These are phyloP conservation scores for Rhododendron simsii DNA, from an alignment of 148 eudicot species.

Conservation along the genomic window DNA sequence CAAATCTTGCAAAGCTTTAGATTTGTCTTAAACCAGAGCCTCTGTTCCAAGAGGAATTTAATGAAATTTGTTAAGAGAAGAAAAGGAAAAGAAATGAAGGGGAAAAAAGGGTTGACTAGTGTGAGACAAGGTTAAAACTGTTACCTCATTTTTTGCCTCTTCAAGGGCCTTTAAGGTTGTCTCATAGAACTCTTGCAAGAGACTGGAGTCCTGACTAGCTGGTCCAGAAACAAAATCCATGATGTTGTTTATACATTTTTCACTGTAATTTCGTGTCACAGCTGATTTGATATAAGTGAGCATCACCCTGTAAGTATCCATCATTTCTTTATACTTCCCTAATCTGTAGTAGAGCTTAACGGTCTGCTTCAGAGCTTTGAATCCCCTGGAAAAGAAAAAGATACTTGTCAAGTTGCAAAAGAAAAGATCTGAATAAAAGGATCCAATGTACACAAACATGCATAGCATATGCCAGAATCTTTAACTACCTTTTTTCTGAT, in stretches of 20 bases:
- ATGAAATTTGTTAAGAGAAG: background rate
- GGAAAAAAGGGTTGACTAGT: background rate
- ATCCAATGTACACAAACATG: background rate
- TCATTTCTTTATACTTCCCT: conserved; percentile 91
- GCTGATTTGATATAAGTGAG: conserved; percentile 93
- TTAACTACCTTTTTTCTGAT: too few species aligned
- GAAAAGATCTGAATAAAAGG: background rate
- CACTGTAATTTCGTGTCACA: conserved; percentile 94
- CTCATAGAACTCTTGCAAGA: conserved; percentile 88
- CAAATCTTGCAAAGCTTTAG: conserved; percentile 97
- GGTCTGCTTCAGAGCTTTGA: conserved; percentile 93
- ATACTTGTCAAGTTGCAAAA: background rate
- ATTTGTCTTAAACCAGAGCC: conserved; percentile 98
- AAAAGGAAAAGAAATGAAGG: background rate
- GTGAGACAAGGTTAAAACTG: background rate
- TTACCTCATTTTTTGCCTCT: conserved; percentile 99
- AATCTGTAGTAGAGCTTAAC: conserved; percentile 88
- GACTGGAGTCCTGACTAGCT: conserved; percentile 84
- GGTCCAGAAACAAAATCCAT: conserved; percentile 99
- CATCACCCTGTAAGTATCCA: conserved; percentile 96
- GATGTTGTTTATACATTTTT: conserved; percentile 91
- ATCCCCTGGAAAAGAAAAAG: conserved; percentile 60
- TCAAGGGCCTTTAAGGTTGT: conserved; percentile 93
- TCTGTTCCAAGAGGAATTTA: conserved; percentile 35
- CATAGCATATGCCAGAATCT: background rate